Evolutionary conservation across 2,329 filamentous ascomycete species (phyloP).

Genomic region (Aspergillus pseudoterreus): DNA sequence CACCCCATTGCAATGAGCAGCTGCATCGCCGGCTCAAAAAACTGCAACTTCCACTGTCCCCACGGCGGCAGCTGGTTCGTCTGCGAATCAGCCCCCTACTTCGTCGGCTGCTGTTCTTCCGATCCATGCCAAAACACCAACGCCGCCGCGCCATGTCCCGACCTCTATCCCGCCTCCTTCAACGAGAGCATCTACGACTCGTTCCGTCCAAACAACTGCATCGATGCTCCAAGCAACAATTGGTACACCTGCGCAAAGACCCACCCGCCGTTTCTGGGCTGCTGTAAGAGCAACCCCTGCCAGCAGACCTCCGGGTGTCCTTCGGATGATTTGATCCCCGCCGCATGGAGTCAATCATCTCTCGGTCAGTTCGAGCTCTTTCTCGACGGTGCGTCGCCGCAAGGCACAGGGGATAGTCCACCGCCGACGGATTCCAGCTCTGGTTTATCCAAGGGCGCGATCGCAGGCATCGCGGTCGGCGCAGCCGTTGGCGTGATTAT

Average conservation of each 20-base stretch:
- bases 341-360: background rate
- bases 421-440: background rate
- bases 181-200: background rate
- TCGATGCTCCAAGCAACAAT: background rate
- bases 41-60: conserved; percentile 19
- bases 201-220: background rate
- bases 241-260: background rate
- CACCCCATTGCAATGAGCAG: background rate
- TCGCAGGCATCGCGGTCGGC: background rate
- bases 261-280: background rate
- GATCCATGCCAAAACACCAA: conserved; percentile 18
- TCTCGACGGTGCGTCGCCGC: background rate
- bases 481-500: background rate
- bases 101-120: conserved; percentile 23
- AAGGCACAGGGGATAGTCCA: too few relatives aligned
- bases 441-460: background rate
- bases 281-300: background rate
- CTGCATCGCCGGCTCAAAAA: background rate
- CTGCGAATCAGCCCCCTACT: conserved; percentile 19
- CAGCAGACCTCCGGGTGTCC: background rate
- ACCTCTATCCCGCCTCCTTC: conserved; percentile 21
- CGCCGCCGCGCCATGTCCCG: conserved; percentile 49
- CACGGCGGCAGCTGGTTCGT: conserved; percentile 20
- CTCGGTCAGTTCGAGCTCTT: background rate
- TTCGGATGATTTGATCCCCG: background rate